Conservation (phyloP, 371 early-diverging fungal genomes). For the Mortierella sp. region DNA sequence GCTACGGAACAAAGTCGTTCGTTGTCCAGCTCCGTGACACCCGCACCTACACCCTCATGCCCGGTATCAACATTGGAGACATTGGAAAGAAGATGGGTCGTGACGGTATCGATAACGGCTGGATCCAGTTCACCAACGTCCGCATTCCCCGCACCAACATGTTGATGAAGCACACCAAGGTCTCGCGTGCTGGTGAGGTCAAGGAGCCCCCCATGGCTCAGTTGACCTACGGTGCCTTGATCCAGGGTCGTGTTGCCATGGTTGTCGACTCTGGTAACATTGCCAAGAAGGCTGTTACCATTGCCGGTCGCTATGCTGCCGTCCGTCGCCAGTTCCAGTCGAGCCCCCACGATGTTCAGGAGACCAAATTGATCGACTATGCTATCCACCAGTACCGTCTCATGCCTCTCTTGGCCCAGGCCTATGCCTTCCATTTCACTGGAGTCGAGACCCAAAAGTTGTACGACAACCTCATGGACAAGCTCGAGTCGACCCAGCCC, state of each 20-base stretch:
- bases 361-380: constrained; percentile 93
- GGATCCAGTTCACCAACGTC: constrained; percentile 87
- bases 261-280: constrained; percentile 90
- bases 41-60: constrained; percentile 67
- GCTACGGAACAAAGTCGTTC: constrained; percentile 86
- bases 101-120: constrained; percentile 89
- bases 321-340: constrained; percentile 90
- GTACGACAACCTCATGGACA: constrained; percentile 83
- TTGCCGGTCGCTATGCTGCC: constrained; percentile 92
- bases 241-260: constrained; percentile 93
- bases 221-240: constrained; percentile 91
- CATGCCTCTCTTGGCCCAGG: constrained; percentile 91
- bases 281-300: constrained; percentile 91
- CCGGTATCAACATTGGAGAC: constrained; percentile 80
- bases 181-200: constrained; percentile 81
- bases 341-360: constrained; percentile 64
- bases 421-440: constrained; percentile 93
- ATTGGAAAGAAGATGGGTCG: constrained; percentile 86
- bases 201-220: constrained; percentile 77
- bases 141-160: constrained; percentile 86
- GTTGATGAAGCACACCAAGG: constrained; percentile 96
- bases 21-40: constrained; percentile 80
- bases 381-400: constrained; percentile 94
- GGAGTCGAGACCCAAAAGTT: constrained; percentile 85
- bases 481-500: constrained; percentile 76